A percentile compares a stretch with the other conserved stretches of the same genome.
Conservation (phyloP, 352 stramenopile genomes). For the Phytophthora podocarpi region DNA sequence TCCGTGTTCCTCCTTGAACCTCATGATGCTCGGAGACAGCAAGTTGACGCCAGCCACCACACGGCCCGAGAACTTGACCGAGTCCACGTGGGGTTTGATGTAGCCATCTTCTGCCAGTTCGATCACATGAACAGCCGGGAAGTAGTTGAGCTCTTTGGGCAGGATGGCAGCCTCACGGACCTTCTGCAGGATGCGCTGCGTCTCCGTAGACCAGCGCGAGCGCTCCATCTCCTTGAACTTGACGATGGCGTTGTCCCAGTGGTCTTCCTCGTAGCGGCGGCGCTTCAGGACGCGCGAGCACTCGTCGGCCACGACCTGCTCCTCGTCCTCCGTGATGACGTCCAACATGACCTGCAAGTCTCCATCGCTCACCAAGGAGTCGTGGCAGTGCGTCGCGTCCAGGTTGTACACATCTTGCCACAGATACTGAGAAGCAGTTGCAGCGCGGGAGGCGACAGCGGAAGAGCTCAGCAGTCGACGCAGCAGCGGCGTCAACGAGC, state of each 20-base stretch:
- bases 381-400: constrained; percentile 60
- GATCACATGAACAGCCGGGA: constrained; percentile 82
- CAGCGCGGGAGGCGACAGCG: not conserved
- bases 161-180: constrained; percentile 65
- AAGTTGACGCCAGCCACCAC: constrained; percentile 81
- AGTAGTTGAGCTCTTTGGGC: constrained; percentile 67
- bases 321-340: constrained; percentile 77
- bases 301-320: constrained; percentile 74
- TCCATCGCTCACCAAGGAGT: constrained; percentile 56
- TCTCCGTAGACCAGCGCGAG: constrained; percentile 79
- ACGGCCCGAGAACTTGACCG: constrained; percentile 86
- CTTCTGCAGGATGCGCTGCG: constrained; percentile 62
- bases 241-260: constrained; percentile 88
- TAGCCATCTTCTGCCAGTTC: constrained; percentile 82
- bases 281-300: constrained; percentile 64
- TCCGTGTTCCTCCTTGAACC: constrained; percentile 82
- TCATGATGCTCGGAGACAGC: constrained; percentile 83
- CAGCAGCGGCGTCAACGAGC: constrained; percentile 10
- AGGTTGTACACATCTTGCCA: constrained; percentile 52
- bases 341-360: constrained; percentile 74
- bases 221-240: constrained; percentile 92
- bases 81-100: constrained; percentile 88
- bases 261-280: constrained; percentile 78
- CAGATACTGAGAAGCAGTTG: constrained; percentile 8
- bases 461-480: constrained; percentile 11